These are phyloP conservation scores for Aureobasidium sp. DNA, from an alignment of 2,329 filamentous ascomycete species.

Conservation along the genomic window DNA sequence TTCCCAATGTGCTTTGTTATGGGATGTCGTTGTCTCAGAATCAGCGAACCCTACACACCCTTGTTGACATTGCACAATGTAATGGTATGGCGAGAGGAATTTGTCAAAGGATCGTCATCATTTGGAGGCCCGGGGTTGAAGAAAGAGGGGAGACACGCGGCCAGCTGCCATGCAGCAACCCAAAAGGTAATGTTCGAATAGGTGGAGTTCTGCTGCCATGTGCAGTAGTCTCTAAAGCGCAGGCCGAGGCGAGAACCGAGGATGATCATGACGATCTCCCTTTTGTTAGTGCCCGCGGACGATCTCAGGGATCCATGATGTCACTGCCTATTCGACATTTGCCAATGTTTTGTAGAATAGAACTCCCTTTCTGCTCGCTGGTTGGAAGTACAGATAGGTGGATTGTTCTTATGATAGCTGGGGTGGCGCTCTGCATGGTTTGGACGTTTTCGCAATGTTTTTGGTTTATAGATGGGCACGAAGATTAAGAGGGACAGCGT, in stretches of 20 bases:
- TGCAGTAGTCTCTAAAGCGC: neutral
- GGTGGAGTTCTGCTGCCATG: constrained; percentile 3
- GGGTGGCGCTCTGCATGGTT: neutral
- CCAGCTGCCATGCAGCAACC: neutral
- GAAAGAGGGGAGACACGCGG: neutral
- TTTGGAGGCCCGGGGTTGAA: neutral
- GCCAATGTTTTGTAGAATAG: neutral
- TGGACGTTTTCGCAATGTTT: too few relatives aligned
- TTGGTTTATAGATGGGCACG: neutral
- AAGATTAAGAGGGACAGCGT: too few relatives aligned
- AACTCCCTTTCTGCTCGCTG: neutral
- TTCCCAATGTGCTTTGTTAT: neutral
- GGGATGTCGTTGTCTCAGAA: neutral
- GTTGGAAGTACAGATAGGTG: neutral
- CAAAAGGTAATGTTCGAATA: neutral
- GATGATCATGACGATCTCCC: neutral
- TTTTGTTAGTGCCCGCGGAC: neutral
- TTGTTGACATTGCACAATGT: neutral
- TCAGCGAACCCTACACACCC: neutral
- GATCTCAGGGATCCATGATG: neutral
- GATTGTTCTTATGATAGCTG: neutral
- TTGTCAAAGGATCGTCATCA: neutral
- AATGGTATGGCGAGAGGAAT: neutral
- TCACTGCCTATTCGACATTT: neutral
- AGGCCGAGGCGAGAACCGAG: constrained; percentile 4